Evolutionary conservation across 768 basidiomycete species (phyloP), one percentile per base, ranked within the genome.

Genomic region (Gloeophyllum trabeum): DNA sequence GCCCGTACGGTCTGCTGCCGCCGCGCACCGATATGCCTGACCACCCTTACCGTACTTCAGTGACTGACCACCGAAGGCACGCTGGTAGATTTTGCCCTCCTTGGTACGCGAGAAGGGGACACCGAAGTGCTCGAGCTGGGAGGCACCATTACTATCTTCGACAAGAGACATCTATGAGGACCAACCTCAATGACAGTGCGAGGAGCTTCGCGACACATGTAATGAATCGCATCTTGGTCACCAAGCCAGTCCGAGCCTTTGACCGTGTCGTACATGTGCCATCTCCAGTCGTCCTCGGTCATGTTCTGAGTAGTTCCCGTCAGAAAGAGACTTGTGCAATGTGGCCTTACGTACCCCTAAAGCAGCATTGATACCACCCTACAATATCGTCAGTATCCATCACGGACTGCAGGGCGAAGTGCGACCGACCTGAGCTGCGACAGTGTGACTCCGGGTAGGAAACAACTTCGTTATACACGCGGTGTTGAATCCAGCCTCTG

Each of bases 211-310:
- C 91, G 73, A 62, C 91, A 96, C 96, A 99, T 99, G 69, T 98
- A 99, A 58, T 98, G 96, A 53, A 99, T 98, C 39, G 96, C 96
- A 56, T 99, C 96, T 65, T 93, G 92, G 69, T 99, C 96, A 62
- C 96, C 96, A 28, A 98, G 81, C 96, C 96, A 99, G 66, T 99
- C 96, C 41, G 92, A 96, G 48, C 96, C 96, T 73, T 99, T 99
- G 44, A 98, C 89, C 40, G 88, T 91, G 58, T 90, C 89, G 56
- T 91, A 94, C 91, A 94, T 96, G 59, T 96, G 93, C 93, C 92
- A 96, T 64, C 92, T 70, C 92, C 93, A 98, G 60, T 98, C 92
- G 56, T 98, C 96, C 66, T 99, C 96, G 3, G 92, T 96, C 92
- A 98, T 93, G 67, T 97, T 96, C 81, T 90, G 41, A 51, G 39